Evolutionary conservation across 805 yeast species (phyloP).

Genomic region (Zygosaccharomyces rouxii): DNA sequence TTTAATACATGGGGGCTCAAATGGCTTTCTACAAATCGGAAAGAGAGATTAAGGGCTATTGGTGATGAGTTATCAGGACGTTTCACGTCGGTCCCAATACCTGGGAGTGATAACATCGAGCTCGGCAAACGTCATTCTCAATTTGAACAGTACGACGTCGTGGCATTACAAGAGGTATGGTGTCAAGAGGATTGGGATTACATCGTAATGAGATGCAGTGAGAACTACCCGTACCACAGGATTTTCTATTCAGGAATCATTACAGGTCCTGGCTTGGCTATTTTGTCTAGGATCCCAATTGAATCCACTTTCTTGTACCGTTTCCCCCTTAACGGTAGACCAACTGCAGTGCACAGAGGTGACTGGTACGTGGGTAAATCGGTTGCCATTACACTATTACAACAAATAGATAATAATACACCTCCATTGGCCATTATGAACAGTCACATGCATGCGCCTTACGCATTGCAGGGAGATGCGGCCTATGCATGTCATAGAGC

Average conservation of each 20-base stretch:
- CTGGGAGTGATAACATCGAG: constrained; percentile 16
- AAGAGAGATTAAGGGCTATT: constrained; percentile 63
- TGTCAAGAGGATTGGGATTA: constrained; percentile 76
- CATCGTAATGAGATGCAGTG: constrained; percentile 43
- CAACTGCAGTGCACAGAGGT: constrained; percentile 89
- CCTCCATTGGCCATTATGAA: constrained; percentile 73
- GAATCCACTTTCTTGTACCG: constrained; percentile 71
- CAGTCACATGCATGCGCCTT: constrained; percentile 98
- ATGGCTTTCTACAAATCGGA: constrained; percentile 67
- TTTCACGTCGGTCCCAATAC: constrained; percentile 12
- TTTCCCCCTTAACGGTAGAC: constrained; percentile 90
- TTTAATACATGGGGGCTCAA: constrained; percentile 90
- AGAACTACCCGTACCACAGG: constrained; percentile 58
- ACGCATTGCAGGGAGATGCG: constrained; percentile 76
- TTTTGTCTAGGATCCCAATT: constrained; percentile 80
- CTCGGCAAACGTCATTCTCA: neutral
- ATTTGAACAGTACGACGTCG: constrained; percentile 56
- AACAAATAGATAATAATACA: constrained; percentile 44
- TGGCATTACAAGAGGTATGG: constrained; percentile 97
- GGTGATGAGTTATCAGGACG: constrained; percentile 55
- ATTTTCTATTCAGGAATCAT: constrained; percentile 78
- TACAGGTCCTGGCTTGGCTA: constrained; percentile 89
- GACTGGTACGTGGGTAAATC: constrained; percentile 97
- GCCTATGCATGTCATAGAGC: constrained; percentile 87
- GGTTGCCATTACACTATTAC: constrained; percentile 66